phyloP scores from a whole-genome alignment of 2,329 filamentous ascomycete species.

The Epichloe bromicola region DNA sequence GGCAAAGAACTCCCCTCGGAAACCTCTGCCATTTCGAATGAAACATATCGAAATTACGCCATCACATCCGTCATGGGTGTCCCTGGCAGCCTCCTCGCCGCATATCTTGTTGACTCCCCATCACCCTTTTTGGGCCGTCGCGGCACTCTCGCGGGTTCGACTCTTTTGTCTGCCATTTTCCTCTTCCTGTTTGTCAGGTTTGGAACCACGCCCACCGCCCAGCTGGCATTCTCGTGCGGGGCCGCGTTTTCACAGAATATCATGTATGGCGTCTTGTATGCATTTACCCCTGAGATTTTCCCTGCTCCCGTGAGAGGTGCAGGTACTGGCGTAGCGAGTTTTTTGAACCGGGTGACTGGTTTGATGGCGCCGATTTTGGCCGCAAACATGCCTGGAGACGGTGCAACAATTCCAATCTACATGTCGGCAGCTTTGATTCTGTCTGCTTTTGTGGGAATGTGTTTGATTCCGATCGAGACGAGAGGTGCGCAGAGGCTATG shows the following conservation, averaged over 20 bases:
- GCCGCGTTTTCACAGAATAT: conserved; percentile 64
- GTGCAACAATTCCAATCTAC: conserved; percentile 44
- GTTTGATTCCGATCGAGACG: conserved; percentile 50
- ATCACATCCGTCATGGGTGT: conserved; percentile 68
- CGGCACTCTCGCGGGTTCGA: conserved; percentile 56
- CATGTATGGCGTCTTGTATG: conserved; percentile 66
- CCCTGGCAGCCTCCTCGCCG: conserved; percentile 63
- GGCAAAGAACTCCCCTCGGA: conserved; percentile 14
- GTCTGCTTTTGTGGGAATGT: conserved; percentile 45
- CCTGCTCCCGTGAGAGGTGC: conserved; percentile 59
- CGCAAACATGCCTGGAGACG: conserved; percentile 44
- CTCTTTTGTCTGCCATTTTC: conserved; percentile 53
- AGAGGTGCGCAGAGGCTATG: conserved; percentile 44
- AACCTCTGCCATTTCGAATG: conserved; percentile 26
- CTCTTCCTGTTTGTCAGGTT: conserved; percentile 54
- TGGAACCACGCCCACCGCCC: conserved; percentile 40
- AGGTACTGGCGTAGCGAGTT: conserved; percentile 58
- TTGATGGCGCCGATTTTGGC: conserved; percentile 58
- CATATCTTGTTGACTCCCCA: conserved; percentile 54
- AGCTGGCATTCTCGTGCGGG: conserved; percentile 53
- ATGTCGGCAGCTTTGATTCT: conserved; percentile 44
- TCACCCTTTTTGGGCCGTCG: conserved; percentile 54
- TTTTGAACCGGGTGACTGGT: conserved; percentile 55
- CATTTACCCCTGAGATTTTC: conserved; percentile 67
- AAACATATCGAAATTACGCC: conserved; percentile 67